A percentile compares a stretch with the other conserved stretches of the same genome.
Conservation (phyloP, 192 early-diverging fungal genomes). For the Mycoemilia scoparia region DNA sequence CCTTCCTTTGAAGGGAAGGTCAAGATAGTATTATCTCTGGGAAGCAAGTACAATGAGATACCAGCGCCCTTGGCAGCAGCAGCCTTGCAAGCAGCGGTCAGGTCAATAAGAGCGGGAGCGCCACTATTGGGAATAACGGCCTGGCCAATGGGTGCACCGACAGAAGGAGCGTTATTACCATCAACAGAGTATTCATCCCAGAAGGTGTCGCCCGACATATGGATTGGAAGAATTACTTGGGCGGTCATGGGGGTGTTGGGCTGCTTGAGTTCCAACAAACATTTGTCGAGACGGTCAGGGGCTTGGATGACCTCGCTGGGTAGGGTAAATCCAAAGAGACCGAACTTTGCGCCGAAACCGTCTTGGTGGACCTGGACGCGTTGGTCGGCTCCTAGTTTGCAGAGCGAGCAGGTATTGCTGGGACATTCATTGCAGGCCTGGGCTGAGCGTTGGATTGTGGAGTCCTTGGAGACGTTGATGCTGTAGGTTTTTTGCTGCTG, state of each 20-base stretch:
- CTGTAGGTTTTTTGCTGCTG: not conserved
- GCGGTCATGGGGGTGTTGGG: conserved; percentile 4
- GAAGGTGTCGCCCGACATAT: conserved; percentile 3
- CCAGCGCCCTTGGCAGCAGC: conserved; percentile 8
- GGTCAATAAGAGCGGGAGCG: conserved; percentile 9
- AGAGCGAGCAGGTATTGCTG: conserved; percentile 22
- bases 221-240: conserved; percentile 6
- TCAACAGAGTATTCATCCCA: conserved; percentile 18
- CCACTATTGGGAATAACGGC: conserved; percentile 10
- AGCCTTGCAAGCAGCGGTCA: conserved; percentile 14
- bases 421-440: conserved; percentile 20
- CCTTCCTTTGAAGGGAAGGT: conserved; percentile 24
- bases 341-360: conserved; percentile 9
- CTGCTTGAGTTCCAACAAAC: conserved; percentile 5
- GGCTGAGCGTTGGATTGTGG: conserved; percentile 23
- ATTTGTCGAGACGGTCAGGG: conserved; percentile 11
- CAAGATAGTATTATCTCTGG: conserved; percentile 2
- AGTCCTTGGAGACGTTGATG: conserved; percentile 27
- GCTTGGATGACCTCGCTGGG: conserved; percentile 7
- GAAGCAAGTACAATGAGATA: conserved; percentile 8
- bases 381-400: conserved; percentile 14
- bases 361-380: conserved; percentile 14
- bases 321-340: conserved; percentile 18
- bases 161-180: conserved; percentile 11
- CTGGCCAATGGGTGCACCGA: conserved; percentile 4